Conservation (phyloP, 75 land plant species). For the Adiantum capillusveneris region DNA sequence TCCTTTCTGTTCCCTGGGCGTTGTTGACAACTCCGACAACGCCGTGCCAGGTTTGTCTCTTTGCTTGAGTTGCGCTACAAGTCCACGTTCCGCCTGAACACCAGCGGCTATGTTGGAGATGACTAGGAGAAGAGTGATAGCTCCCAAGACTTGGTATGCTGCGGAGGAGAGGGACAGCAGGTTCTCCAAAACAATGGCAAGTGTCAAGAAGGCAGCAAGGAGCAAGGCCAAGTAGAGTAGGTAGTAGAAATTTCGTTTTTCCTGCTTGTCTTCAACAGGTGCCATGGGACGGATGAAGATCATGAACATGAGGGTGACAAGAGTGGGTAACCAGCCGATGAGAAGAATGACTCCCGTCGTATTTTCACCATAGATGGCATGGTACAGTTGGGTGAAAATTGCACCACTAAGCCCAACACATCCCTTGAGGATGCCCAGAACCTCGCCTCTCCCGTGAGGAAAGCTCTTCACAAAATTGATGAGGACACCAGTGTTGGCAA, state of each 20-base stretch:
- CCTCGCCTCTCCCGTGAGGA: slow-evolving; percentile 53
- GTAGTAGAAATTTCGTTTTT: slow-evolving; percentile 23
- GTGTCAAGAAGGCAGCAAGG: slow-evolving; percentile 41
- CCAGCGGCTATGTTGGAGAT: slow-evolving; percentile 33
- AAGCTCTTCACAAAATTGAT: slow-evolving; percentile 44
- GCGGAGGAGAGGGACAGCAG: slow-evolving; percentile 6
- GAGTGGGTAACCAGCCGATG: slow-evolving; percentile 37
- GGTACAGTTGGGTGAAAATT: slow-evolving; percentile 43
- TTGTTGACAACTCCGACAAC: no score
- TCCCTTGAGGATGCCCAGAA: slow-evolving; percentile 57
- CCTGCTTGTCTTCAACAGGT: slow-evolving; percentile 5
- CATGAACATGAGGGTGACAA: slow-evolving; percentile 21
- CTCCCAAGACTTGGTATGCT: slow-evolving; percentile 12
- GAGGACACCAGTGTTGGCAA: slow-evolving; percentile 50
- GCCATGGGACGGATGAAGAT: slow-evolving; percentile 16
- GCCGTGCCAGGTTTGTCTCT: no score
- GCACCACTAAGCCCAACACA: slow-evolving; percentile 52
- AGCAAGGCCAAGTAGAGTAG: slow-evolving; percentile 31
- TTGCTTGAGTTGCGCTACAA: no score
- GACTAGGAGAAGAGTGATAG: slow-evolving; percentile 30
- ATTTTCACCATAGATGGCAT: slow-evolving; percentile 28
- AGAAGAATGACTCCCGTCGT: slow-evolving; percentile 25
- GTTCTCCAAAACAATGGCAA: slow-evolving; percentile 33
- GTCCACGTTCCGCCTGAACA: slow-evolving; percentile 32
- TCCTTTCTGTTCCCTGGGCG: no score